Conservation (phyloP, 2,329 filamentous ascomycete genomes). For the Fusarium euwallaceae region DNA sequence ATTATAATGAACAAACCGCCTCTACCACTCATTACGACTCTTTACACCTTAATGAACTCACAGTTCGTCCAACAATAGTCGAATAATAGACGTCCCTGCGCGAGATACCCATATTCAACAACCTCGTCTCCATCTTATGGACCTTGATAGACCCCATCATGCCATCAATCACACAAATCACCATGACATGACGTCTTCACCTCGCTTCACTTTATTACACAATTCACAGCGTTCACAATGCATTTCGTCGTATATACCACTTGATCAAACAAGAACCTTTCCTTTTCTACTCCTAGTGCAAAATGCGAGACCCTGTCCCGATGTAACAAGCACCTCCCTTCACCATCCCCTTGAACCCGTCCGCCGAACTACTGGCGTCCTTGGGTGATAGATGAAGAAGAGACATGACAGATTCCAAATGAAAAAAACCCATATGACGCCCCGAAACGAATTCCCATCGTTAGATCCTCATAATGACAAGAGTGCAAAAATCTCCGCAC, state of each 20-base stretch:
- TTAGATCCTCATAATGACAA: slow-evolving; percentile 18
- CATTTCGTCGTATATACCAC: slow-evolving; percentile 18
- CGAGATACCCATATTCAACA: too few relatives aligned
- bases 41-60: neutral
- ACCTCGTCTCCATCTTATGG: neutral
- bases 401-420: slow-evolving; percentile 10
- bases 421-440: slow-evolving; percentile 16
- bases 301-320: slow-evolving; percentile 52
- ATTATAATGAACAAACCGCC: neutral
- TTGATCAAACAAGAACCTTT: slow-evolving; percentile 52
- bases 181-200: neutral
- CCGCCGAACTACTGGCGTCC: slow-evolving; percentile 45
- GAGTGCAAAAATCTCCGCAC: slow-evolving; percentile 31
- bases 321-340: slow-evolving; percentile 48
- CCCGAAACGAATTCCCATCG: slow-evolving; percentile 10
- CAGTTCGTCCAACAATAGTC: neutral
- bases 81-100: neutral
- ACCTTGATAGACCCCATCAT: neutral
- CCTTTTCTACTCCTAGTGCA: slow-evolving; percentile 55
- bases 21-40: neutral
- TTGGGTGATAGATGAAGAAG: slow-evolving; percentile 26
- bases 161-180: neutral
- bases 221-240: neutral
- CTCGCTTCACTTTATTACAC: neutral
- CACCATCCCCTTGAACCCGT: slow-evolving; percentile 44